A percentile compares a stretch with the other conserved stretches of the same genome.
Evolutionary conservation across 2,329 filamentous ascomycete species (phyloP).

Genomic region (Tolypocladium inflatum): DNA sequence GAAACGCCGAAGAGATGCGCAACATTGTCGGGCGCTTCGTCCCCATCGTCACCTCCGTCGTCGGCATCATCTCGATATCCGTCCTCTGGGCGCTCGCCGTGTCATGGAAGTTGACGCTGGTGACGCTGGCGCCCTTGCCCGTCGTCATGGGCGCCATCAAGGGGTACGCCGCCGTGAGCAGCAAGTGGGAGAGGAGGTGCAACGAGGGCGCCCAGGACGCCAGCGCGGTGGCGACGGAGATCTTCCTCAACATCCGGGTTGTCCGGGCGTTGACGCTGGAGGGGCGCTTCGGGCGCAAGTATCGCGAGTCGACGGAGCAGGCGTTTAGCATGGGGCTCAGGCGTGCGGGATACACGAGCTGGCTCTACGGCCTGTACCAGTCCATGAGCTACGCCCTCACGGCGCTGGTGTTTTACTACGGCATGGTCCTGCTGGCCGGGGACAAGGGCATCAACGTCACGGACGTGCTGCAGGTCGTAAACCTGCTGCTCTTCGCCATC

Average conservation of each 20-base stretch:
- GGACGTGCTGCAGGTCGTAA: slow-evolving; percentile 63
- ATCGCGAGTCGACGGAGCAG: slow-evolving; percentile 37
- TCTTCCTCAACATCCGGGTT: slow-evolving; percentile 69
- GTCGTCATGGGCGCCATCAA: slow-evolving; percentile 58
- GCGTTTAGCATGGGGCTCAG: slow-evolving; percentile 54
- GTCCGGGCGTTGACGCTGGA: slow-evolving; percentile 71
- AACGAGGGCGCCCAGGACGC: slow-evolving; percentile 53
- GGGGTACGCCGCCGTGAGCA: slow-evolving; percentile 54
- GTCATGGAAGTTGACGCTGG: slow-evolving; percentile 73
- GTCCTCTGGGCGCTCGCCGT: slow-evolving; percentile 64
- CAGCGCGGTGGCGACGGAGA: slow-evolving; percentile 55
- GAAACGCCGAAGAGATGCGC: slow-evolving; percentile 79
- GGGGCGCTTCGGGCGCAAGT: slow-evolving; percentile 56
- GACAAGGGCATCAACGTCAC: slow-evolving; percentile 38
- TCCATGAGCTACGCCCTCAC: slow-evolving; percentile 61
- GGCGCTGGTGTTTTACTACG: slow-evolving; percentile 79
- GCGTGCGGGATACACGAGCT: slow-evolving; percentile 57
- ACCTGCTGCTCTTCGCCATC: slow-evolving; percentile 76
- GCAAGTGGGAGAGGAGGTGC: slow-evolving; percentile 61
- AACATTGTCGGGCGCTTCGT: slow-evolving; percentile 73
- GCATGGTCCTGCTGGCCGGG: slow-evolving; percentile 50
- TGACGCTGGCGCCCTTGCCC: slow-evolving; percentile 60
- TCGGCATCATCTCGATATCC: slow-evolving; percentile 58
- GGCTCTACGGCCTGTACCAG: slow-evolving; percentile 71
- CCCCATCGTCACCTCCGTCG: slow-evolving; percentile 57